Base-by-base conservation (phyloP, 495 filamentous ascomycete species). In the Chaetomium cochliodes region DNA sequence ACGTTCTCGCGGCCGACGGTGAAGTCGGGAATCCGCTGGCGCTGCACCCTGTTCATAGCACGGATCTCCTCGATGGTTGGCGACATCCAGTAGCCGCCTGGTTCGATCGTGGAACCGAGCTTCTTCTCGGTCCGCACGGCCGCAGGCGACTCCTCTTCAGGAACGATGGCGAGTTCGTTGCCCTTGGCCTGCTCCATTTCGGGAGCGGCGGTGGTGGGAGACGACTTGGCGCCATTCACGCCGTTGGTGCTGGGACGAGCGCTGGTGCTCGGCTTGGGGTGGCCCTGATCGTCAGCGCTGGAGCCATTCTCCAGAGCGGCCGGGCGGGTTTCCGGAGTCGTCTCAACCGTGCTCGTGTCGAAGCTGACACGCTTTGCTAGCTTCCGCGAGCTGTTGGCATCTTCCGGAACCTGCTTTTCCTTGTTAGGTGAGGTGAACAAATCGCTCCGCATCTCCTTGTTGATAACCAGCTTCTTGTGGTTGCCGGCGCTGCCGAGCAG, bases 301-400 rank as follows among this genome's bases (percentile, higher is more conserved):
- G 83, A 77, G 12, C 81, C 57, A 2, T 50, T 46, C 28, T 64
- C 63, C 11, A 51, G 26, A 20, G 67, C 20, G 18, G 58, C 30
- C 15, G 25, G 53, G 30, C 63, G 56, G 15, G 41, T 70, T 76
- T 85, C 65, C 75, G 77, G 37, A 71, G 74, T 63, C 67, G 74
- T 64, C 68, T 76, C 66, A 72, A 76, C 54, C 15, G 77, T 79
- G 66, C 79, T 80, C 12, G 87, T 85, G 69, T 96, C 91, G 69
- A 98, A 98, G 77, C 91, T 96, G 58, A 97, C 94, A 62, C 87
- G 86, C 78, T 96, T 97, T 70, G 86, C 90, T 65, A 90, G 76
- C 73, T 85, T 85, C 28, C 87, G 84, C 63, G 84, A 81, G 56
- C 81, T 82, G 67, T 70, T 82, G 39, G 72, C 67, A 18, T 74